Conservation (phyloP, 2,329 filamentous ascomycete genomes). For the Colletotrichum falcatum region DNA sequence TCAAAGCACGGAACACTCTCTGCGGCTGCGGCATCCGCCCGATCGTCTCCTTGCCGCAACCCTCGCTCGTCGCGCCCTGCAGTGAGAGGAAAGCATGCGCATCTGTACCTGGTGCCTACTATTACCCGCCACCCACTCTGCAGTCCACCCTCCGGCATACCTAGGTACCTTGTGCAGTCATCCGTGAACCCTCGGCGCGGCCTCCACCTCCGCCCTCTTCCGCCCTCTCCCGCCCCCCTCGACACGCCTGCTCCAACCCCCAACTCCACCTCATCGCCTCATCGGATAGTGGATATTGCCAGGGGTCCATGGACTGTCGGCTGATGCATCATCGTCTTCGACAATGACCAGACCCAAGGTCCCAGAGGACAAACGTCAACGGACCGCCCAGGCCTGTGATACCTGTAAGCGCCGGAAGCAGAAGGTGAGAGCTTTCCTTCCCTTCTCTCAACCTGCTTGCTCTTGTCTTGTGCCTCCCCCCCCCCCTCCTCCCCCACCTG, state of each 20-base stretch:
- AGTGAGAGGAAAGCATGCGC: constrained; percentile 32
- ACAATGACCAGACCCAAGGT: constrained; percentile 67
- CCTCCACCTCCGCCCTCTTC: constrained; percentile 31
- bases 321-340: constrained; percentile 43
- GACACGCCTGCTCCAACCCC: constrained; percentile 14
- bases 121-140: constrained; percentile 26
- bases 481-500: constrained; percentile 2
- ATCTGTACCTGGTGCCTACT: constrained; percentile 26
- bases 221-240: constrained; percentile 7
- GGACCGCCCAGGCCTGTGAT: constrained; percentile 73
- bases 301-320: constrained; percentile 31
- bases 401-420: constrained; percentile 75
- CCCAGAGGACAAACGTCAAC: constrained; percentile 69
- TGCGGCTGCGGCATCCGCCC: constrained; percentile 22
- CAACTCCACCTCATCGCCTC: constrained; percentile 31
- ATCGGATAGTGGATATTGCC: constrained; percentile 41
- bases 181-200: constrained; percentile 30
- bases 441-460: constrained; percentile 2
- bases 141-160: constrained; percentile 25
- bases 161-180: constrained; percentile 26
- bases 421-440: constrained; percentile 64
- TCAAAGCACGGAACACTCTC: constrained; percentile 13
- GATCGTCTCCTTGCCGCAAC: constrained; percentile 13
- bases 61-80: constrained; percentile 8
- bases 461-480: constrained; percentile 4